These are phyloP conservation scores for Verticillium tricorpus DNA, from an alignment of 2,329 filamentous ascomycete genomes.

Conservation along the genomic window DNA sequence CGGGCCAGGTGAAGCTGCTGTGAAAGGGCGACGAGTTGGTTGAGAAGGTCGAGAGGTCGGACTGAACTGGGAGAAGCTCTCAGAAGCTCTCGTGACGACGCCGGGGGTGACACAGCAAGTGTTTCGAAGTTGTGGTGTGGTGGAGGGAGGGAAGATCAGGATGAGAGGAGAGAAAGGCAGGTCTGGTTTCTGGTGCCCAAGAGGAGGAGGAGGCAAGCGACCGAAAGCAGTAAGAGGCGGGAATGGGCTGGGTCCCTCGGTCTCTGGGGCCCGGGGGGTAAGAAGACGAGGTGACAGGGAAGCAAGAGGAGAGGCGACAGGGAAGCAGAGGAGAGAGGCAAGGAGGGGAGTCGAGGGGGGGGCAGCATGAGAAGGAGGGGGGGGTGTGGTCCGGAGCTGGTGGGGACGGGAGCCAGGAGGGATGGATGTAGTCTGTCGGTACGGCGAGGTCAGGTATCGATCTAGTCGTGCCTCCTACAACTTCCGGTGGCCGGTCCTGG, in stretches of 20 bases:
- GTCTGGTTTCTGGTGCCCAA: not conserved
- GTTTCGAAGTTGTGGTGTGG: slow-evolving; percentile 16
- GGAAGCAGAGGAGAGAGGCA: not conserved
- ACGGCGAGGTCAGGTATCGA: not conserved
- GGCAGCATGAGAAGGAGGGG: not conserved
- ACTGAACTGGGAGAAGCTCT: slow-evolving; percentile 10
- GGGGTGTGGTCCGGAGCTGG: not conserved
- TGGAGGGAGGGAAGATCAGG: slow-evolving; percentile 9
- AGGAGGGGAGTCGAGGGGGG: not conserved
- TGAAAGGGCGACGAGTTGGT: not conserved
- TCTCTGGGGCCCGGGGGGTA: slow-evolving; percentile 10
- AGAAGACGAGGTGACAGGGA: slow-evolving; percentile 6
- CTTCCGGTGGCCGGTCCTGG: not conserved
- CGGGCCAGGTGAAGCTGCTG: slow-evolving; percentile 5
- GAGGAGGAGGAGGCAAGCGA: not conserved
- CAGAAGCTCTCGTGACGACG: slow-evolving; percentile 3
- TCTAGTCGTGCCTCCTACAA: not conserved
- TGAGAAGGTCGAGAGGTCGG: slow-evolving; percentile 2
- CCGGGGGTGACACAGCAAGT: slow-evolving; percentile 21
- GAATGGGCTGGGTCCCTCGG: slow-evolving; percentile 1
- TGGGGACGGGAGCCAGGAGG: not conserved
- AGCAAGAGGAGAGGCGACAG: slow-evolving; percentile 5
- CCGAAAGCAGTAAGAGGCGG: slow-evolving; percentile 5
- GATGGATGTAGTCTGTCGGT: not conserved
- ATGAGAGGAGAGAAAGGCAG: slow-evolving; percentile 1